phyloP scores from a whole-genome alignment of 2,329 filamentous ascomycete genomes.

The Didymella lethalis region DNA sequence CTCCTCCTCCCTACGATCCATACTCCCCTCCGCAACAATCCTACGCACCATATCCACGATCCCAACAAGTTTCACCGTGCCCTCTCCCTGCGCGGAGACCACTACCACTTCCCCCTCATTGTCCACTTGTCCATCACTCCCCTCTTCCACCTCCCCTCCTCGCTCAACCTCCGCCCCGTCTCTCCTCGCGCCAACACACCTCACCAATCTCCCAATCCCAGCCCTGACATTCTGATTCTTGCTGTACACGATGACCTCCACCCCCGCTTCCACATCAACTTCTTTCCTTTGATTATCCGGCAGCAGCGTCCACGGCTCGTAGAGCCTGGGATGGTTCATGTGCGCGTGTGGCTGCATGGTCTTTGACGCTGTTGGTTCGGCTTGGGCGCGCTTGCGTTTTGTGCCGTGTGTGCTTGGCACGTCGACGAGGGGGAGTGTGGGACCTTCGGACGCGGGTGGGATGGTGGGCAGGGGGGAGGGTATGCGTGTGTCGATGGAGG shows the following conservation, averaged over 20 bases:
- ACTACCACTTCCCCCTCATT: conserved; percentile 17
- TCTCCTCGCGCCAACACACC: conserved; percentile 14
- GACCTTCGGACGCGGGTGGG: conserved; percentile 18
- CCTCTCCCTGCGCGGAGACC: conserved; percentile 33
- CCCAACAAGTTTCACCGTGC: conserved; percentile 30
- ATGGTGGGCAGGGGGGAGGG: not conserved
- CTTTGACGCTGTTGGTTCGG: not conserved
- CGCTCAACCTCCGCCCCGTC: not conserved
- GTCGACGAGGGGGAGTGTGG: conserved; percentile 29
- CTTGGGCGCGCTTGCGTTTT: conserved; percentile 19
- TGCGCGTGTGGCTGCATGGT: not conserved
- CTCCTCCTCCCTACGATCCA: not conserved
- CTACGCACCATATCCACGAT: conserved; percentile 33
- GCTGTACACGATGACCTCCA: conserved; percentile 27
- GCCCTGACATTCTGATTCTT: conserved; percentile 35
- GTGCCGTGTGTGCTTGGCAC: conserved; percentile 4
- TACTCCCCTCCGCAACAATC: conserved; percentile 16
- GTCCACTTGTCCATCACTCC: no score
- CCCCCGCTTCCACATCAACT: not conserved
- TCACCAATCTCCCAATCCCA: conserved; percentile 27
- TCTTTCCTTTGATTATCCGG: conserved; percentile 6
- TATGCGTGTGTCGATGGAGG: conserved; percentile 4
- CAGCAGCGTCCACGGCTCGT: conserved; percentile 32
- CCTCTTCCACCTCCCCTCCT: not conserved
- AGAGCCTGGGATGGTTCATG: conserved; percentile 23